Percentiles rank a stretch among this genome's conserved stretches.
phyloP scores from a whole-genome alignment of 768 basidiomycete species.

The Neoboletus magnificus region DNA sequence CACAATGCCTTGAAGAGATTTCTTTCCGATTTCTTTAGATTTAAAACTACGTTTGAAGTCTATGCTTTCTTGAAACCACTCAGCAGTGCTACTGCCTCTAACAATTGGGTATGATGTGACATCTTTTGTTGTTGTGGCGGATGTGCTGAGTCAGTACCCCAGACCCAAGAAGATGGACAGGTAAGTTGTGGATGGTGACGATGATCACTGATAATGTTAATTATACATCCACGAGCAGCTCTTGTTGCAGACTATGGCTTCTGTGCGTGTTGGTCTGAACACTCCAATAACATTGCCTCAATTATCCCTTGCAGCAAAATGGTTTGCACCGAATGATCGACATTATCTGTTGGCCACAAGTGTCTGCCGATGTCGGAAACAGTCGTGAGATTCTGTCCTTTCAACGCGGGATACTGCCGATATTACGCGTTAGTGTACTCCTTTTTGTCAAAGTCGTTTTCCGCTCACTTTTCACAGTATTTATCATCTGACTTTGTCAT shows the following conservation, averaged over 20 bases:
- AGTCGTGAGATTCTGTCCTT: constrained; percentile 46
- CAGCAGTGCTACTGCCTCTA: constrained; percentile 37
- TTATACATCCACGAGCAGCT: constrained; percentile 27
- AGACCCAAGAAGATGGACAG: constrained; percentile 52
- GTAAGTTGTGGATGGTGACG: constrained; percentile 28
- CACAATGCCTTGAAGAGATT: constrained; percentile 45
- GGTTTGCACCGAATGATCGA: constrained; percentile 49
- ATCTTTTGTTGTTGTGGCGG: not conserved
- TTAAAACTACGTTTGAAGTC: constrained; percentile 38
- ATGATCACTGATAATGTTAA: constrained; percentile 5
- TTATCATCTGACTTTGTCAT: constrained; percentile 56
- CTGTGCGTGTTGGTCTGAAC: constrained; percentile 24
- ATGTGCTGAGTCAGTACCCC: not conserved
- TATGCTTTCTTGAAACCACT: constrained; percentile 43
- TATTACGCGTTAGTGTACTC: constrained; percentile 43
- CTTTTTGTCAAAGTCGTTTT: not conserved
- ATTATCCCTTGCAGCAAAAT: constrained; percentile 38
- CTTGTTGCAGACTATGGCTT: constrained; percentile 37
- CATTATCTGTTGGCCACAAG: constrained; percentile 43
- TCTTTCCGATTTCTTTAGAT: constrained; percentile 42
- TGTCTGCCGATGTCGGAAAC: constrained; percentile 40
- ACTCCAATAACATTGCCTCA: not conserved
- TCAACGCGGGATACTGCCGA: constrained; percentile 51
- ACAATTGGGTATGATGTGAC: constrained; percentile 40
- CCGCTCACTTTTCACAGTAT: constrained; percentile 38